These are phyloP conservation scores for Priceomyces medius DNA, from an alignment of 805 yeast species.

Conservation along the genomic window DNA sequence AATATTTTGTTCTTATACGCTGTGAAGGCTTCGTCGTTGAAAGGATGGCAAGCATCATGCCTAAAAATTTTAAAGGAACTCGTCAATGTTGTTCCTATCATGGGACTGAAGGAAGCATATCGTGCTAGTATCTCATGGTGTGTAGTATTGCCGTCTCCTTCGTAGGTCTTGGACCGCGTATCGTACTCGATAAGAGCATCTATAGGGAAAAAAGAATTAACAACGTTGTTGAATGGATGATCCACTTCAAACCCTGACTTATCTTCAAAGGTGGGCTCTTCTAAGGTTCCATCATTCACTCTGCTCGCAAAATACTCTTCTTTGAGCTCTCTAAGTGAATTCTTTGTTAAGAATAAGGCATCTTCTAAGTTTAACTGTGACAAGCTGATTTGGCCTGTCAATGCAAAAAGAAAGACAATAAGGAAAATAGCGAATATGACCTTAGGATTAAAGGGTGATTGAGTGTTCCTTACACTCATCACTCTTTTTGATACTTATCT, in stretches of 20 bases:
- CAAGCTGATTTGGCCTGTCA: conserved; percentile 1
- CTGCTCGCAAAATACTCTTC: conserved; percentile 12
- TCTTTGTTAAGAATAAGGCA: conserved; percentile 24
- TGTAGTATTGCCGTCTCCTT: conserved; percentile 11
- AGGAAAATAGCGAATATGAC: conserved; percentile 2
- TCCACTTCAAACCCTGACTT: conserved; percentile 18
- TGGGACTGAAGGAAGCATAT: conserved; percentile 43
- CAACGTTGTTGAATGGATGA: conserved; percentile 32
- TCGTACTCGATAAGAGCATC: conserved; percentile 36
- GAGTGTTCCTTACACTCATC: neutral
- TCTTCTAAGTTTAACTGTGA: conserved; percentile 20
- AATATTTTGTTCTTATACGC: conserved; percentile 25
- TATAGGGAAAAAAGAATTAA: conserved; percentile 43
- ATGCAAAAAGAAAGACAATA: conserved; percentile 7
- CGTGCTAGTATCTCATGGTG: conserved; percentile 27
- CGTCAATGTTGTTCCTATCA: conserved; percentile 23
- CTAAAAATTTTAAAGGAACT: conserved; percentile 28
- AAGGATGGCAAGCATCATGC: conserved; percentile 27
- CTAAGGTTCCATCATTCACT: neutral
- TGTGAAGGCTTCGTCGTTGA: conserved; percentile 10
- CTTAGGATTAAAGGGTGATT: neutral
- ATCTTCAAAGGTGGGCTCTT: neutral
- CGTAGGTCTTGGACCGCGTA: conserved; percentile 14
- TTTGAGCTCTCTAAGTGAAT: conserved; percentile 22
- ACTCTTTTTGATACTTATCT: neutral